Evolutionary conservation across 768 basidiomycete species (phyloP).

Genomic region (Suillus decipiens): DNA sequence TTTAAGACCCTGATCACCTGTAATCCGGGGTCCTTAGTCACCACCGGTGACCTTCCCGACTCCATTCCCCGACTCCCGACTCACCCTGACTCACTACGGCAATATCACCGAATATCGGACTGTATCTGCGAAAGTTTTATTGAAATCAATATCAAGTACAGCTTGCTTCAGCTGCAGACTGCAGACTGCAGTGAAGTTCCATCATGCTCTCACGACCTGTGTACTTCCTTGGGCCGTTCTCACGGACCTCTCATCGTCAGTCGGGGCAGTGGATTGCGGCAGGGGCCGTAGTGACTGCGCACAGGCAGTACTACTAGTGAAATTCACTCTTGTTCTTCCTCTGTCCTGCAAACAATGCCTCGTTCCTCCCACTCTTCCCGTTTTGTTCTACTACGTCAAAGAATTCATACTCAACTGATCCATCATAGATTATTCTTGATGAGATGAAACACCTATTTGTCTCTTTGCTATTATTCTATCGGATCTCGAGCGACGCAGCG

Average conservation of each 20-base stretch:
- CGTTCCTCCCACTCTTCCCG: slow-evolving; percentile 3
- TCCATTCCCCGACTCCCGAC: slow-evolving; percentile 16
- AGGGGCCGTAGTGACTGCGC: not conserved
- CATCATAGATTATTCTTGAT: slow-evolving; percentile 9
- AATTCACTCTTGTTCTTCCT: not conserved
- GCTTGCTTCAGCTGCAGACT: no score
- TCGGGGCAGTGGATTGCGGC: not conserved
- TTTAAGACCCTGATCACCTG: slow-evolving; percentile 27
- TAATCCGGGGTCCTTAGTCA: slow-evolving; percentile 24
- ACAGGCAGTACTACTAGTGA: not conserved
- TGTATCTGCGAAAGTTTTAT: no score
- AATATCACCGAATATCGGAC: no score
- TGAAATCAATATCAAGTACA: no score
- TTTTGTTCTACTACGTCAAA: slow-evolving; percentile 8
- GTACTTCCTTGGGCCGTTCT: not conserved
- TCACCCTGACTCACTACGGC: slow-evolving; percentile 15
- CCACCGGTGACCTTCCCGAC: not conserved
- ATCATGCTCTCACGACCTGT: no score
- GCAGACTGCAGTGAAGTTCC: no score
- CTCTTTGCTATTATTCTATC: not conserved
- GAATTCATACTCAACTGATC: slow-evolving; percentile 8
- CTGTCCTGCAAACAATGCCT: slow-evolving; percentile 1
- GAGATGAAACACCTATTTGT: not conserved
- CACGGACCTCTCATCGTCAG: not conserved
- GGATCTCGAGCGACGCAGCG: not conserved